Conservation (phyloP, 179 eudicot species). For the Silene coronaria region DNA sequence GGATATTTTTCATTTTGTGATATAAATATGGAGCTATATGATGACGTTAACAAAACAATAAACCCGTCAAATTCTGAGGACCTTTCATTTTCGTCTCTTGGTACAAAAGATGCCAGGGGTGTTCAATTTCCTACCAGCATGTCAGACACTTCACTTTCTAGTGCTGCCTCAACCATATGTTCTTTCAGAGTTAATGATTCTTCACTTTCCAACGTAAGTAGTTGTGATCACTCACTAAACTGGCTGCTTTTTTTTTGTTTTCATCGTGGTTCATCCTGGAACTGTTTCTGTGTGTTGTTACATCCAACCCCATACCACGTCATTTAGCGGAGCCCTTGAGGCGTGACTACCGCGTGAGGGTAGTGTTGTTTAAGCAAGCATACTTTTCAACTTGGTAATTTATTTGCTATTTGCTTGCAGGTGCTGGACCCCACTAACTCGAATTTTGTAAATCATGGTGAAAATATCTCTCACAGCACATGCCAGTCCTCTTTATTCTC, state of each 20-base stretch:
- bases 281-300: not conserved
- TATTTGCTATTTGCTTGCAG: constrained; percentile 22
- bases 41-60: constrained; percentile 17
- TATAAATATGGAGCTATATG: constrained; percentile 28
- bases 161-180: constrained; percentile 47
- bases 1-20: constrained; percentile 69
- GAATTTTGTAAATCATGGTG: constrained; percentile 21
- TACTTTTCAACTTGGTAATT: not conserved
- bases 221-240: not conserved
- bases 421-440: constrained; percentile 31
- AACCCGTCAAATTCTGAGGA: constrained; percentile 25
- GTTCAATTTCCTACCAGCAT: constrained; percentile 23
- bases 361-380: not conserved
- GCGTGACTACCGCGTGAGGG: no score
- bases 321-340: no score
- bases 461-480: constrained; percentile 23
- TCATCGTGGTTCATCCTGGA: not conserved
- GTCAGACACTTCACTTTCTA: constrained; percentile 45
- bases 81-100: constrained; percentile 7
- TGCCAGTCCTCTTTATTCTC: constrained; percentile 31
- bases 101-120: constrained; percentile 21
- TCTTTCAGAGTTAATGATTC: constrained; percentile 30
- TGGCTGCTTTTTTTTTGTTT: not conserved
- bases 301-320: not conserved
- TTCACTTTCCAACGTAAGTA: constrained; percentile 39